phyloP scores from a whole-genome alignment of 2,329 filamentous ascomycete species.

The Talaromyces pinophilus region DNA sequence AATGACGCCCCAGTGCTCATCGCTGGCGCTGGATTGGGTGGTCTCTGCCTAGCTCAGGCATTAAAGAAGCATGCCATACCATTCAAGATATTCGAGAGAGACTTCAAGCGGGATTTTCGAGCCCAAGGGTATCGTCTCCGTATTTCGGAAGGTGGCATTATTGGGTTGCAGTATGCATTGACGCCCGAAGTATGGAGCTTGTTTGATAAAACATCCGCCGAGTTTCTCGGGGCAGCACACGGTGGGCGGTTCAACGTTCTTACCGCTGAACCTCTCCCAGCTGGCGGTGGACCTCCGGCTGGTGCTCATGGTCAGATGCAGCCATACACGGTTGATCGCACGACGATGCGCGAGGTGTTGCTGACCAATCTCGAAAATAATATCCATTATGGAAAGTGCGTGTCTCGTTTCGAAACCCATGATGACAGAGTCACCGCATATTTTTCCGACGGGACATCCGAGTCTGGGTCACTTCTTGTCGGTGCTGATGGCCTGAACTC shows the following conservation, averaged over 20 bases:
- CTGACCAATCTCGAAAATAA: slow-evolving; percentile 33
- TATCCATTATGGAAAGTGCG: slow-evolving; percentile 37
- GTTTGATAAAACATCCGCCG: slow-evolving; percentile 28
- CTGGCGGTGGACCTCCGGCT: slow-evolving; percentile 22
- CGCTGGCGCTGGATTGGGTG: slow-evolving; percentile 40
- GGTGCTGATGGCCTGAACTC: slow-evolving; percentile 46
- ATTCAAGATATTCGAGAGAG: slow-evolving; percentile 42
- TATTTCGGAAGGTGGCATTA: slow-evolving; percentile 30
- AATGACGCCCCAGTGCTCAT: slow-evolving; percentile 34
- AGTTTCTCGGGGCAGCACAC: slow-evolving; percentile 16
- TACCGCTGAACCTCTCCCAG: slow-evolving; percentile 17
- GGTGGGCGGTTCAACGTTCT: slow-evolving; percentile 25
- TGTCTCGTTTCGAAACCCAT: slow-evolving; percentile 28
- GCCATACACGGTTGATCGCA: slow-evolving; percentile 36
- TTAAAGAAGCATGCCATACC: slow-evolving; percentile 37
- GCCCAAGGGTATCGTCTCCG: slow-evolving; percentile 45
- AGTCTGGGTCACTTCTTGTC: slow-evolving; percentile 38
- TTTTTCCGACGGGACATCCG: slow-evolving; percentile 39
- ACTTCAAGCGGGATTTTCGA: slow-evolving; percentile 32
- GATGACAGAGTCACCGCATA: slow-evolving; percentile 28
- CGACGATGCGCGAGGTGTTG: slow-evolving; percentile 37
- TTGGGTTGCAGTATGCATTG: slow-evolving; percentile 25
- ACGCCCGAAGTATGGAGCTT: slow-evolving; percentile 24
- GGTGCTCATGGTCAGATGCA: slow-evolving; percentile 26
- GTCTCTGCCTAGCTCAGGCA: slow-evolving; percentile 41